phyloP scores from a whole-genome alignment of 164 flowering plant genomes.

The Buxus sempervirens region DNA sequence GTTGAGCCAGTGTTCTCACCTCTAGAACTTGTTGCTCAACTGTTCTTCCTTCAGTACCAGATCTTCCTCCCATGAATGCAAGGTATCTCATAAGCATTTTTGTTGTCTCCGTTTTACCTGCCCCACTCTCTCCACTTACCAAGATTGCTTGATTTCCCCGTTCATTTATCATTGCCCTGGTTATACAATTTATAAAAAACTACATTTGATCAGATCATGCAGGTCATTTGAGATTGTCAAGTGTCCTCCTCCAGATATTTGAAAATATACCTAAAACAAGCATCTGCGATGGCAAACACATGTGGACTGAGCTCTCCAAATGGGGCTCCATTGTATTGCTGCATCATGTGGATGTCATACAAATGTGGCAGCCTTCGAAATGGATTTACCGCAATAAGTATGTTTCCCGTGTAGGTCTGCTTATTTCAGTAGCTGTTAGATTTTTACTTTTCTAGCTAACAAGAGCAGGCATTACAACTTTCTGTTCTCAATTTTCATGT shows the following conservation, averaged over 20 bases:
- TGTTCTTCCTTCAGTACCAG: conserved; percentile 74
- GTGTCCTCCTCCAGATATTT: neutral
- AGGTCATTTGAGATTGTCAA: neutral
- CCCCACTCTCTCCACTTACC: conserved; percentile 92
- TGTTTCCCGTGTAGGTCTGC: conserved; percentile 92
- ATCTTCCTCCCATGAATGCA: conserved; percentile 90
- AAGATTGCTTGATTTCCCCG: conserved; percentile 68
- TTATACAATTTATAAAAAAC: neutral
- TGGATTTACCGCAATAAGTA: conserved; percentile 83
- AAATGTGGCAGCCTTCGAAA: conserved; percentile 78
- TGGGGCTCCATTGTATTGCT: conserved; percentile 78
- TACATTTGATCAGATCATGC: neutral
- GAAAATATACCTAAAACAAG: conserved; percentile 56
- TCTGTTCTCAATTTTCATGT: neutral
- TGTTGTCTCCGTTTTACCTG: conserved; percentile 90
- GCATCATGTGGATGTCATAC: conserved; percentile 82
- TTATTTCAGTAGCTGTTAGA: conserved; percentile 17
- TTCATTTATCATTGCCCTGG: conserved; percentile 73
- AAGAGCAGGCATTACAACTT: neutral
- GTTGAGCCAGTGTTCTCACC: conserved; percentile 32
- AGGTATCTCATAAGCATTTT: conserved; percentile 91
- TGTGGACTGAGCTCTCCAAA: conserved; percentile 91
- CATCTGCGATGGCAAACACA: conserved; percentile 83
- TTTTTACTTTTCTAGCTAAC: neutral
- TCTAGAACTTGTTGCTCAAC: conserved; percentile 90